These are phyloP conservation scores for Vaccinium myrtillus DNA, from an alignment of 148 eudicot genomes.

Conservation along the genomic window DNA sequence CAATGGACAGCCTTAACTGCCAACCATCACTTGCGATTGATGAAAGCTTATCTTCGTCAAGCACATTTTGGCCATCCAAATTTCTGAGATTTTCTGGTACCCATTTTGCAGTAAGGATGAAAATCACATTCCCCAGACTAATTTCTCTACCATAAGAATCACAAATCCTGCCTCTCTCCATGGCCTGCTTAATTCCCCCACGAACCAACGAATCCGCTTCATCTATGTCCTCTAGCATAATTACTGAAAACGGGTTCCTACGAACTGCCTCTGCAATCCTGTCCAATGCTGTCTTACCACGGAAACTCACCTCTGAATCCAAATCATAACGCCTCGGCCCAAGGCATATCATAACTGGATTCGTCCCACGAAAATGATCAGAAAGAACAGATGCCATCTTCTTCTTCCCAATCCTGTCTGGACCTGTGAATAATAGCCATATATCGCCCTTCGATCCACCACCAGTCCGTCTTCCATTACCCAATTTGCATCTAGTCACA, in stretches of 20 bases:
- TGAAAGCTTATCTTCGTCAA: constrained; percentile 58
- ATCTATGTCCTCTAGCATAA: constrained; percentile 81
- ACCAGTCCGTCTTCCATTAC: constrained; percentile 50
- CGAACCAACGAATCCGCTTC: constrained; percentile 69
- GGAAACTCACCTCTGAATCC: constrained; percentile 55
- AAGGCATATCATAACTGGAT: constrained; percentile 54
- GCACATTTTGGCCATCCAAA: constrained; percentile 20
- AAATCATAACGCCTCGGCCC: constrained; percentile 72
- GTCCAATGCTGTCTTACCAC: constrained; percentile 82
- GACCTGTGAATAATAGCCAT: constrained; percentile 86
- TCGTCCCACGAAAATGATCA: constrained; percentile 57
- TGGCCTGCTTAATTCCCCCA: constrained; percentile 75
- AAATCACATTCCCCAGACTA: constrained; percentile 80
- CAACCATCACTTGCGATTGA: constrained; percentile 57
- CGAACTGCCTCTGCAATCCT: constrained; percentile 78
- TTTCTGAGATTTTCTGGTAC: constrained; percentile 31
- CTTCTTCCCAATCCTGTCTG: constrained; percentile 79
- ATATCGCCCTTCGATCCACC: constrained; percentile 67
- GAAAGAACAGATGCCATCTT: constrained; percentile 83
- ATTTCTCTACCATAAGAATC: constrained; percentile 95
- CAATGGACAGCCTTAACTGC: constrained; percentile 59
- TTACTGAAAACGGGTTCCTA: constrained; percentile 75
- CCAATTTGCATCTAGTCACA: constrained; percentile 60
- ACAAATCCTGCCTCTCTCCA: constrained; percentile 74
- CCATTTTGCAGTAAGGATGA: constrained; percentile 69